Percentiles rank a stretch among this genome's conserved stretches.
These are phyloP conservation scores for Blastobotrys elegans DNA, from an alignment of 1,139 yeast genomes.

Conservation along the genomic window DNA sequence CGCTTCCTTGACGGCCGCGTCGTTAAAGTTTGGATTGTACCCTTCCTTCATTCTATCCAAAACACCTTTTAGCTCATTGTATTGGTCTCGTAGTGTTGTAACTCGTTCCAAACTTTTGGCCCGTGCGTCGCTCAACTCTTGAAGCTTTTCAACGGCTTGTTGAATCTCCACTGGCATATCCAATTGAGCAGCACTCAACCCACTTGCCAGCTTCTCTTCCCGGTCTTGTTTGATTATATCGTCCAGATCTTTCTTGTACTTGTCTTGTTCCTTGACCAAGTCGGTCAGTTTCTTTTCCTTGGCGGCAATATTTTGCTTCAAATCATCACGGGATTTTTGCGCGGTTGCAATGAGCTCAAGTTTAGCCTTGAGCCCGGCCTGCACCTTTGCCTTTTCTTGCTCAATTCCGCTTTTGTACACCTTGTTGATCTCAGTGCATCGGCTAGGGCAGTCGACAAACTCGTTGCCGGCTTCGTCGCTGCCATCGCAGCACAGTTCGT, in stretches of 20 bases:
- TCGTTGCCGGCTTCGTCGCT: slow-evolving; percentile 60
- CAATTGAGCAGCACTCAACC: slow-evolving; percentile 21
- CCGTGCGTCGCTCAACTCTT: slow-evolving; percentile 30
- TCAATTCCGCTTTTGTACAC: slow-evolving; percentile 34
- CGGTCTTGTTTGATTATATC: slow-evolving; percentile 32
- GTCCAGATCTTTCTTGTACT: slow-evolving; percentile 29
- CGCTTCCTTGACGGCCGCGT: slow-evolving; percentile 76
- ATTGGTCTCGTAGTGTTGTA: slow-evolving; percentile 20
- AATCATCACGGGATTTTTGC: slow-evolving; percentile 24
- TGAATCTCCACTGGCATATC: slow-evolving; percentile 13
- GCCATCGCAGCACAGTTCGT: slow-evolving; percentile 89
- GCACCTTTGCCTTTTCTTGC: slow-evolving; percentile 31
- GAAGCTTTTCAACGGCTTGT: slow-evolving; percentile 4
- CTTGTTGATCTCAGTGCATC: slow-evolving; percentile 49
- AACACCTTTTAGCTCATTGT: slow-evolving; percentile 39
- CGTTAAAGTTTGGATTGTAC: slow-evolving; percentile 88
- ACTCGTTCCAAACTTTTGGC: slow-evolving; percentile 25
- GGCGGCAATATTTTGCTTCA: slow-evolving; percentile 24
- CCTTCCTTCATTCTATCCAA: slow-evolving; percentile 46
- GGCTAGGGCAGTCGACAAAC: slow-evolving; percentile 26
- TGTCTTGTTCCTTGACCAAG: slow-evolving; percentile 17
- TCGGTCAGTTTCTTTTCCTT: slow-evolving; percentile 22
- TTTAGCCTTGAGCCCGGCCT: slow-evolving; percentile 35
- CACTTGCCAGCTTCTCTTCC: slow-evolving; percentile 25
- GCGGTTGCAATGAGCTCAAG: slow-evolving; percentile 31